Base-by-base conservation (phyloP, 2,329 filamentous ascomycete species). In the Microsporum audouinii region DNA sequence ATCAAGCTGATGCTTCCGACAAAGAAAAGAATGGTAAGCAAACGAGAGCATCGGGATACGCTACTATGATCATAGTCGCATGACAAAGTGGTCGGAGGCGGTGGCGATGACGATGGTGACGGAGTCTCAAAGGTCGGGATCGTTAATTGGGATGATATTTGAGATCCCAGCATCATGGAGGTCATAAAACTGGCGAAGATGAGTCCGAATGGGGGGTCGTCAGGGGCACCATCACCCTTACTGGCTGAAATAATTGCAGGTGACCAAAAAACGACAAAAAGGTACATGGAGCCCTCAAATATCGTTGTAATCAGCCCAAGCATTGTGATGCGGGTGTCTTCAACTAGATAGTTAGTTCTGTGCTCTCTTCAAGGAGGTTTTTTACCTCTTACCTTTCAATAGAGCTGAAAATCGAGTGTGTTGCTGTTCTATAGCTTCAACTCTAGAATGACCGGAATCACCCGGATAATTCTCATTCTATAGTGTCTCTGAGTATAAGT, bases 251-350 rank as follows among this genome's bases (percentile, higher is more conserved):
- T 79, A n/a, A 85, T 71, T 2, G 81, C 78, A 0, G 81, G 79
- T 0, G 81, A 80, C 79, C 82, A 84, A 73, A 83, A 84, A 70
- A 84, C 85, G 61, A 85, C 80, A 66, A 84, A 84, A 8, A 85
- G 75, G 66, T 84, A 85, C 75, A 85, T 82, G 33, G 80, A 78
- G 23, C 82, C 82, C 70, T 86, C 83, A 66, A 85, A 84, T 68
- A 83, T 47, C 23, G 51, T 62, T 2, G 80, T 80, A 2, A 78
- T 76, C 47, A 84, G 69, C 1, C 75, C 77, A 3, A 85, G 72
- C 1, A 79, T 75, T 17, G 82, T 68, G 58, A 84, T 78, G 2
- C 78, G 75, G 45, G 75, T 77, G 66, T 82, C 77, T 65, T 60
- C 31, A 6, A 12, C 34, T 14, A n/a, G 33, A 12, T 12, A 23